Base-by-base conservation (phyloP, 208 protist genomes). In the Wallacemonas sp. region DNA sequence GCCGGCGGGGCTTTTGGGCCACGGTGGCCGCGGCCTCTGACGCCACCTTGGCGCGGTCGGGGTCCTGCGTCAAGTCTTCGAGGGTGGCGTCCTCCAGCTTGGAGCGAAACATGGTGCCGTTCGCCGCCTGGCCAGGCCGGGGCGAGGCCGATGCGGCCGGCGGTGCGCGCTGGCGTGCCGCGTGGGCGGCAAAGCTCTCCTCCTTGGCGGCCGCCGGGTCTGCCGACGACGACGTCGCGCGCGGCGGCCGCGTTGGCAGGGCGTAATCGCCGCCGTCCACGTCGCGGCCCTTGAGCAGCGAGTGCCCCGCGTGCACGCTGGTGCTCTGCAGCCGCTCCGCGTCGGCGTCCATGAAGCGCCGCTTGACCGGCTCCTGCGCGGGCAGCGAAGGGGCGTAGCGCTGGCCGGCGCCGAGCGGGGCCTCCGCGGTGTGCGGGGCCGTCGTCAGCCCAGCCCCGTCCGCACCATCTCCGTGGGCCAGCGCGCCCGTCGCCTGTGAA, bases 281-380 rank as follows among this genome's bases (percentile, higher is more conserved):
- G 25, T 48, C 11, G 41, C 67, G 52, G 1, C 50, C 61, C 4
- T 65, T 28, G 14, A 94, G 68, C 23, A 94, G 66, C 28, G 79
- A 63, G 39, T 76, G 73, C 8, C 89, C 89, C 5, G 89, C 85
- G 57, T 85, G 69, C 20, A 92, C 84, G 65, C 89, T 94, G 22
- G 85, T 92, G 54, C 82, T 88, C 45, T 74, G 23, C 41, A 94
- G 67, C 3, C 77, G 64, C 28, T 68, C 77, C 10, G 86, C 83
- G 31, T 82, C 75, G 1, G 72, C 82, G 33, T 89, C 80, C 66
- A 81, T 79, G 66, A 90, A 94, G 33, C 38, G 32, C 0, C 42
- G 74, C 20, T 48, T 1, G 1, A 38, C 31, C 41, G 38, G 39
- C 25, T 42, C 38, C 16, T 72, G 82, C n/a, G 41, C 62, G 20